A percentile compares a stretch with the other conserved stretches of the same genome.
Conservation (phyloP, 2,329 filamentous ascomycete species). For the Fusarium equiseti region DNA sequence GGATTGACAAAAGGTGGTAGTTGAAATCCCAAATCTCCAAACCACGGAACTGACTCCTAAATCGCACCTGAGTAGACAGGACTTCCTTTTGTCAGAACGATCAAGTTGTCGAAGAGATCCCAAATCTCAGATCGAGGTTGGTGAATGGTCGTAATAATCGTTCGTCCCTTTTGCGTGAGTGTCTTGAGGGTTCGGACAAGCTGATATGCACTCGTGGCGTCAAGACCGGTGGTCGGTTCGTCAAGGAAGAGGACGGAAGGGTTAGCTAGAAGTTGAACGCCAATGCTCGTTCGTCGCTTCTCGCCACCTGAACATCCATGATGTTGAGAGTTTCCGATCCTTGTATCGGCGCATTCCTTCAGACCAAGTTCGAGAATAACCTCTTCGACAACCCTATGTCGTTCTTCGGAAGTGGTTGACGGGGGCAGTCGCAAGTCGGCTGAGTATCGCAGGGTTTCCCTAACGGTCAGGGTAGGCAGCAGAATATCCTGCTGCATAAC, state of each 20-base stretch:
- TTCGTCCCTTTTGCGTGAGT: conserved; percentile 75
- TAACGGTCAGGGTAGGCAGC: conserved; percentile 78
- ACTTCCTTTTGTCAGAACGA: conserved; percentile 75
- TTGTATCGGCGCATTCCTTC: conserved; percentile 81
- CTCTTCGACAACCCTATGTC: conserved; percentile 75
- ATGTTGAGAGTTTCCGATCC: conserved; percentile 77
- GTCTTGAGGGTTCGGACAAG: conserved; percentile 77
- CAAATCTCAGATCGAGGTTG: conserved; percentile 84
- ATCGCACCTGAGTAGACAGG: conserved; percentile 75
- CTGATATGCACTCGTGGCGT: conserved; percentile 82
- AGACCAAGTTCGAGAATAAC: conserved; percentile 81
- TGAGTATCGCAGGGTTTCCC: conserved; percentile 80
- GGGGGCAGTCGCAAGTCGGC: conserved; percentile 77
- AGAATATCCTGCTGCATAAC: conserved; percentile 83
- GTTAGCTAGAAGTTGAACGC: conserved; percentile 82
- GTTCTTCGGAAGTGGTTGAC: conserved; percentile 69
- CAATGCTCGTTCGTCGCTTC: conserved; percentile 80
- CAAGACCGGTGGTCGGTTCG: conserved; percentile 82
- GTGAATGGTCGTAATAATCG: conserved; percentile 80
- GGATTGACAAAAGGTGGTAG: conserved; percentile 81
- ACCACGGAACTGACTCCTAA: conserved; percentile 71
- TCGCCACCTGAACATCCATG: conserved; percentile 84
- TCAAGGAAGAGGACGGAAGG: conserved; percentile 83
- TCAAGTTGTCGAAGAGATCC: conserved; percentile 78
- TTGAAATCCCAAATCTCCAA: conserved; percentile 68